Evolutionary conservation across 352 stramenopile genomes (phyloP), one percentile per base, ranked within the genome.

Genomic region (Discostella stelligera): DNA sequence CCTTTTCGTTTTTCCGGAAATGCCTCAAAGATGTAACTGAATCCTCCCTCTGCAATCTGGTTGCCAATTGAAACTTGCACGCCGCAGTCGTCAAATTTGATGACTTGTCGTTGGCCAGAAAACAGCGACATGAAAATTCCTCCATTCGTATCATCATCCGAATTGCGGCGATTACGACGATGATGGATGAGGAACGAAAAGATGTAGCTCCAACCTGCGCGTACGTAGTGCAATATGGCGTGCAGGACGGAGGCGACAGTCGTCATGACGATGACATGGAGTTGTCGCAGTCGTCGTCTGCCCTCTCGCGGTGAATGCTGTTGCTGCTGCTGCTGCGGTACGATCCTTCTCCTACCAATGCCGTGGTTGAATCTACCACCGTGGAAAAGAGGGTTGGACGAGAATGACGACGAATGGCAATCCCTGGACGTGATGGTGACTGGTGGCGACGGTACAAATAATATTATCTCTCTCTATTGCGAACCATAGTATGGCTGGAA

Each of bases 1-100:
- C 41, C 52, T 5, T 62, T 48, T 59, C 50, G 18, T n/a, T 7
- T 32, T 6, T 18, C 27, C 30, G 64, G 37, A 52, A 61, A 66
- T 0, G 82, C 86, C 44, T 78, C 54, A 55, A 87, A 90, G 18
- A 92, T 77, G 44, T 80, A 83, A 52, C 50, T 77, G 48, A 87
- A 92, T 58, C 86, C 86, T 39, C 86, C 86, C 58, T 92, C 81
- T 8, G 84, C 86, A 49, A 92, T 76, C 58, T 88, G 61, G 14
- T 65, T 52, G 5, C 79, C 79, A n/a, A 88, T 67, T 11, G 54
- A 30, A 0, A 90, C 79, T 68, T 62, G 49, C 18, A 64, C 61
- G 11, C 74, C 74, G 41, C 73, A 81, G 32, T 89, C 83, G 27
- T 55, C 20, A 20, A 55, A 44, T 44, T 44, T 44, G 37, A 44